Percentiles rank a stretch among this genome's conserved stretches.
Conservation (phyloP, 2,329 filamentous ascomycete genomes). For the Diaporthe capsici region DNA sequence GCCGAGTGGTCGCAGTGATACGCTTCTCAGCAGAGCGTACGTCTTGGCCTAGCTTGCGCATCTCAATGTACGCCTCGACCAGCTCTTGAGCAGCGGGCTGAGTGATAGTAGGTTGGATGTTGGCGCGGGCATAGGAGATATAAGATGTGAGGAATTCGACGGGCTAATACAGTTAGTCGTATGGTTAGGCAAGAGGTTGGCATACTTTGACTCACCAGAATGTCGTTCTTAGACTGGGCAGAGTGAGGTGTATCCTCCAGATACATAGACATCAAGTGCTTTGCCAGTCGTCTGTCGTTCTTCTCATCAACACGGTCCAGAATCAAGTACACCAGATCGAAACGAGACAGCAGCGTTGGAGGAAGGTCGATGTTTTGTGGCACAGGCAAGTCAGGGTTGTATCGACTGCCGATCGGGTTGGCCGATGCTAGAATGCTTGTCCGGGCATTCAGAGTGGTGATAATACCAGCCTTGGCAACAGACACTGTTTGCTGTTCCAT, state of each 20-base stretch:
- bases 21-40: constrained; percentile 91
- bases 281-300: constrained; percentile 87
- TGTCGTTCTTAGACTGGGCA: constrained; percentile 79
- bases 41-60: constrained; percentile 93
- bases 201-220: constrained; percentile 74
- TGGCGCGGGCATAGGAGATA: constrained; percentile 93
- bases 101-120: constrained; percentile 87
- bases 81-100: constrained; percentile 86
- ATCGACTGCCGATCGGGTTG: constrained; percentile 97
- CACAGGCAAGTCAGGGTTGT: constrained; percentile 95
- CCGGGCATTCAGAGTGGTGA: constrained; percentile 94
- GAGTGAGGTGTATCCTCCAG: constrained; percentile 94
- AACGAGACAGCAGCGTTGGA: constrained; percentile 93
- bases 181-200: background rate
- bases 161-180: constrained; percentile 66
- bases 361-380: constrained; percentile 98
- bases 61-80: constrained; percentile 89
- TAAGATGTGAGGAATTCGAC: constrained; percentile 97
- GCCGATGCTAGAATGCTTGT: constrained; percentile 97
- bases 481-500: constrained; percentile 92
- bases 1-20: constrained; percentile 96
- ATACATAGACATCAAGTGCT: constrained; percentile 96
- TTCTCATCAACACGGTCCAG: constrained; percentile 94
- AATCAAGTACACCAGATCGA: constrained; percentile 96
- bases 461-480: constrained; percentile 92